These are phyloP conservation scores for Fusarium compactum DNA, from an alignment of 2,329 filamentous ascomycete species.

Conservation along the genomic window DNA sequence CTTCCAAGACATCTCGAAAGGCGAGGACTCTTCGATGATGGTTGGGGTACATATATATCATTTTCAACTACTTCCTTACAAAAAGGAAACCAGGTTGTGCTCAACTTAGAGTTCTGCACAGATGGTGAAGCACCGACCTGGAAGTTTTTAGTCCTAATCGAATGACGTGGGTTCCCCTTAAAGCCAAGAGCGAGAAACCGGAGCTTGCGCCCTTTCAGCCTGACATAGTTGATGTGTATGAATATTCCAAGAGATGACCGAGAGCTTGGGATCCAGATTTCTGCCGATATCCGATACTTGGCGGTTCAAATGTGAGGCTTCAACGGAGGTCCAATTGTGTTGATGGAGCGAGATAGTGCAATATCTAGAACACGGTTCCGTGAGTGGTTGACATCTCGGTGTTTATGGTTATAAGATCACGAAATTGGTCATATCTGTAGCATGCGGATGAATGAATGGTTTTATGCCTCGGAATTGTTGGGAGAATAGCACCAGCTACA, in stretches of 20 bases:
- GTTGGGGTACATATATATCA: constrained; percentile 57
- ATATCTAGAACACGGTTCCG: not conserved
- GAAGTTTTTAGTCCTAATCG: constrained; percentile 29
- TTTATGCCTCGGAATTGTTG: constrained; percentile 3
- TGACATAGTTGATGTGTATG: constrained; percentile 36
- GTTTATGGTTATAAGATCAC: not conserved
- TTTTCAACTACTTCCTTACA: constrained; percentile 39
- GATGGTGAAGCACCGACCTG: constrained; percentile 29
- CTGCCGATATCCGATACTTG: constrained; percentile 38
- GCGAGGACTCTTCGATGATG: constrained; percentile 37
- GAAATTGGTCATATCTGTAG: constrained; percentile 16
- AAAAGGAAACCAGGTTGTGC: constrained; percentile 45
- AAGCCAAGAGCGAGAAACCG: constrained; percentile 46
- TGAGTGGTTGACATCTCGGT: not conserved
- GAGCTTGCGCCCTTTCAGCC: constrained; percentile 41
- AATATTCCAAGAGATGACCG: constrained; percentile 52
- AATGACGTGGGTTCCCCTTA: constrained; percentile 8
- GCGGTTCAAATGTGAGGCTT: constrained; percentile 16
- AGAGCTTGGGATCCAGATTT: constrained; percentile 28
- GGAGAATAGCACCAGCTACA: not conserved
- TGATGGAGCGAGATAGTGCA: constrained; percentile 19
- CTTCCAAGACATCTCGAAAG: constrained; percentile 49
- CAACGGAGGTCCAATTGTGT: constrained; percentile 10
- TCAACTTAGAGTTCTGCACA: constrained; percentile 47
- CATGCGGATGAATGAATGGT: constrained; percentile 8